A percentile compares a stretch with the other conserved stretches of the same genome.
These are phyloP conservation scores for Encephalitozoon hellem DNA, from an alignment of 371 early-diverging fungal genomes.

Conservation along the genomic window DNA sequence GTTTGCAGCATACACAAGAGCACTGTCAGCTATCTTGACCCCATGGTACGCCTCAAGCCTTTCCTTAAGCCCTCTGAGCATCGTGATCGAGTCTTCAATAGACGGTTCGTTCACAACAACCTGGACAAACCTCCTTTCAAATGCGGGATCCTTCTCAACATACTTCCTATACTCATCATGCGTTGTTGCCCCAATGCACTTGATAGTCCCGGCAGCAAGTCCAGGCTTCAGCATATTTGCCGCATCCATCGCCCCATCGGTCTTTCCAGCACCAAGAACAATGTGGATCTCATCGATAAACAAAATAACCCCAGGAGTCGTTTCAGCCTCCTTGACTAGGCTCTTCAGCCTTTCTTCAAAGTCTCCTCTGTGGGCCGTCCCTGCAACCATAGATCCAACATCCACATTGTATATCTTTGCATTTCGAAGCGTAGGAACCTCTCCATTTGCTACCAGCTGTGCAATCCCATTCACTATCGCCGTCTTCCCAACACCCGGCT, in stretches of 20 bases:
- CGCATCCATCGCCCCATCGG: constrained; percentile 74
- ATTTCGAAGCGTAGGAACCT: constrained; percentile 77
- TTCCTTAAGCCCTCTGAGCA: constrained; percentile 71
- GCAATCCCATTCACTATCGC: constrained; percentile 68
- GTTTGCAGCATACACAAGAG: constrained; percentile 70
- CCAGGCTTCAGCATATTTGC: constrained; percentile 81
- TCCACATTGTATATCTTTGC: constrained; percentile 78
- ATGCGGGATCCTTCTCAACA: constrained; percentile 73
- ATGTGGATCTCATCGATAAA: constrained; percentile 98
- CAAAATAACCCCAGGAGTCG: constrained; percentile 75
- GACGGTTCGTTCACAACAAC: constrained; percentile 72
- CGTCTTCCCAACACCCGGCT: constrained; percentile 68
- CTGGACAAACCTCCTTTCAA: constrained; percentile 73
- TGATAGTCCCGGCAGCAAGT: constrained; percentile 68
- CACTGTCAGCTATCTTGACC: constrained; percentile 70
- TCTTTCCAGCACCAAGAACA: constrained; percentile 70
- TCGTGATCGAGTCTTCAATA: constrained; percentile 73
- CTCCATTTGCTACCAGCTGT: constrained; percentile 80
- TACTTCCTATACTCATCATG: constrained; percentile 74
- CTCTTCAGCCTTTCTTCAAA: constrained; percentile 95
- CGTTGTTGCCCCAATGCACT: constrained; percentile 77
- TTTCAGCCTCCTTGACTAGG: constrained; percentile 84
- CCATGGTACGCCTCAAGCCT: constrained; percentile 76
- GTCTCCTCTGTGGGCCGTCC: constrained; percentile 83
- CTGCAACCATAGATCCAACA: constrained; percentile 82